A percentile compares a stretch with the other conserved stretches of the same genome.
Conservation (phyloP, 768 basidiomycete species). For the Rhizopogon vinicolor region DNA sequence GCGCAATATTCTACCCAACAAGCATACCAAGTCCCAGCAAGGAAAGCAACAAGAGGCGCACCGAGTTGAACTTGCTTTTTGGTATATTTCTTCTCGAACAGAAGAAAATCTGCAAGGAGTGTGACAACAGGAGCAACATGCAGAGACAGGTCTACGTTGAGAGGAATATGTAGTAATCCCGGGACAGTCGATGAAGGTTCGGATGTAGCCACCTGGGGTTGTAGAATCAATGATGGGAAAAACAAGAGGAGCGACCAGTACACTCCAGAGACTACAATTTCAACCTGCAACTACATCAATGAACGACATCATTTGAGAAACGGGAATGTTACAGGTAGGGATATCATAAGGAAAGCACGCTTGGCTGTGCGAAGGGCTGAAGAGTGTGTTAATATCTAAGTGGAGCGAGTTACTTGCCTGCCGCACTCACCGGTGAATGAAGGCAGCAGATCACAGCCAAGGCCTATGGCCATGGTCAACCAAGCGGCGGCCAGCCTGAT, state of each 20-base stretch:
- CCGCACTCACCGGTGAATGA: constrained; percentile 26
- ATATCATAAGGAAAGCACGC: constrained; percentile 54
- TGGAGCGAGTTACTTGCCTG: not conserved
- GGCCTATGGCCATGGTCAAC: constrained; percentile 36
- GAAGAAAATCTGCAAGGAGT: constrained; percentile 62
- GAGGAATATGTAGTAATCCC: constrained; percentile 35
- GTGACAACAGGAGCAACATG: constrained; percentile 59
- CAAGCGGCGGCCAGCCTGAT: constrained; percentile 33
- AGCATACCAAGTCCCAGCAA: constrained; percentile 45
- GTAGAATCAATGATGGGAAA: constrained; percentile 56
- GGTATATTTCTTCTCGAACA: constrained; percentile 56
- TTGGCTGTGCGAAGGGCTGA: constrained; percentile 38
- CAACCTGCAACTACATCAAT: constrained; percentile 25
- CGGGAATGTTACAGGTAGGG: constrained; percentile 51
- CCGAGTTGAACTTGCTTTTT: constrained; percentile 5
- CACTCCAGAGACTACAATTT: constrained; percentile 47
- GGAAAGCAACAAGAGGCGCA: constrained; percentile 11
- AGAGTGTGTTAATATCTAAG: not conserved
- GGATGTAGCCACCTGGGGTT: not conserved
- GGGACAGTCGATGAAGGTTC: constrained; percentile 3
- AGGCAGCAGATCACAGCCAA: constrained; percentile 38
- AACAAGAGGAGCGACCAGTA: constrained; percentile 65
- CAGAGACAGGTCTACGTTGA: constrained; percentile 57
- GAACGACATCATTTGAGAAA: not conserved
- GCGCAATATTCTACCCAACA: constrained; percentile 69